Percentiles rank a stretch among this genome's conserved stretches.
Conservation (phyloP, 2,329 filamentous ascomycete species). For the Colletotrichum horii region DNA sequence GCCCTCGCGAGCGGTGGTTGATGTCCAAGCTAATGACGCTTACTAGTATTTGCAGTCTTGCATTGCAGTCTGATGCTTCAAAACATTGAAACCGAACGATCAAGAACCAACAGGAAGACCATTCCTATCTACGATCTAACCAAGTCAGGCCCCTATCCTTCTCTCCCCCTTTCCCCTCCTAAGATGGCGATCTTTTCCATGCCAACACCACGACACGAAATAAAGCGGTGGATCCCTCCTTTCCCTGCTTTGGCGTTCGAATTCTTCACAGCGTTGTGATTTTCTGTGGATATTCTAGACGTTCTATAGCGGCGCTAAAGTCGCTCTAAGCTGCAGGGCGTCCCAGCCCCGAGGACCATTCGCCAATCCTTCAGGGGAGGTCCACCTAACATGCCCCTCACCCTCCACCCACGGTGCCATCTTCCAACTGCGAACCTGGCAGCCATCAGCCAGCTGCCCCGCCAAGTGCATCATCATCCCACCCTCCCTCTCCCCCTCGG, state of each 20-base stretch:
- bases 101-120: background rate
- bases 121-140: background rate
- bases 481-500: background rate
- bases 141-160: background rate
- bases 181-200: background rate
- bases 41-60: background rate
- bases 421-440: background rate
- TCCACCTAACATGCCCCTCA: background rate
- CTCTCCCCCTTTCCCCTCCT: background rate
- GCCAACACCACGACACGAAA: background rate
- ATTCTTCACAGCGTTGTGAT: background rate
- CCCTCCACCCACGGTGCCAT: background rate
- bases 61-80: background rate
- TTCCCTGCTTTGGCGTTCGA: background rate
- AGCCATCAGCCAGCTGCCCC: background rate
- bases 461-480: conserved; percentile 18
- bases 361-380: background rate
- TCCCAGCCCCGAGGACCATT: background rate
- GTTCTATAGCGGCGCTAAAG: background rate
- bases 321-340: background rate
- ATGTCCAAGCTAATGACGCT: background rate
- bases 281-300: background rate
- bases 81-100: background rate
- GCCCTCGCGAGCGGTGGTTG: background rate
- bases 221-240: background rate